Evolutionary conservation across 2,329 filamentous ascomycete species (phyloP).

Genomic region (Penicillium decumbens): DNA sequence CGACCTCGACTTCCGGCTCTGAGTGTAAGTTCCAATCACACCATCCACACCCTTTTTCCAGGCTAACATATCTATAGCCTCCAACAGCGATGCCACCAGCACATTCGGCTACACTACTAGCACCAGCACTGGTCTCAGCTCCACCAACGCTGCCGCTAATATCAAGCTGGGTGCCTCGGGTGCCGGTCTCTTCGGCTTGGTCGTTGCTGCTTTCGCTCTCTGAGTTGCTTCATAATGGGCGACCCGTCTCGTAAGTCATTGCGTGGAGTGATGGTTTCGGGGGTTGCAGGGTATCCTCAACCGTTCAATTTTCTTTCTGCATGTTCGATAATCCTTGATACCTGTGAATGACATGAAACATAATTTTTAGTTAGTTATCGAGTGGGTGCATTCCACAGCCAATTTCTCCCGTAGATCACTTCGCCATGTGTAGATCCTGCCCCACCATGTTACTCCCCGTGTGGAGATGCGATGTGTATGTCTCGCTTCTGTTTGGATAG

Average conservation of each 20-base stretch:
- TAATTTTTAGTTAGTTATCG: no score
- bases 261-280: neutral
- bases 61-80: conserved; percentile 5
- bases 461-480: neutral
- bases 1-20: conserved; percentile 6
- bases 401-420: conserved; percentile 1
- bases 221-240: conserved; percentile 17
- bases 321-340: conserved; percentile 14
- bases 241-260: neutral
- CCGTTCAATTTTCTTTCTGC: conserved; percentile 6
- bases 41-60: neutral
- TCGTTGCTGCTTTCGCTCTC: conserved; percentile 37
- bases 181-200: conserved; percentile 33
- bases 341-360: conserved; percentile 7
- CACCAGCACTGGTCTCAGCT: conserved; percentile 19
- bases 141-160: conserved; percentile 31
- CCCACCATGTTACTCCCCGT: neutral
- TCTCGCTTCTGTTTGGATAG: neutral
- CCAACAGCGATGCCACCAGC: conserved; percentile 12
- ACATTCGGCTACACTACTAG: conserved; percentile 17
- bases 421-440: neutral
- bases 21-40: conserved; percentile 7
- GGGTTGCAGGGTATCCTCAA: neutral
- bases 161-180: conserved; percentile 32
- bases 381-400: no score